Conservation (phyloP, 257 asterid genomes). For the Coffea canephora region DNA sequence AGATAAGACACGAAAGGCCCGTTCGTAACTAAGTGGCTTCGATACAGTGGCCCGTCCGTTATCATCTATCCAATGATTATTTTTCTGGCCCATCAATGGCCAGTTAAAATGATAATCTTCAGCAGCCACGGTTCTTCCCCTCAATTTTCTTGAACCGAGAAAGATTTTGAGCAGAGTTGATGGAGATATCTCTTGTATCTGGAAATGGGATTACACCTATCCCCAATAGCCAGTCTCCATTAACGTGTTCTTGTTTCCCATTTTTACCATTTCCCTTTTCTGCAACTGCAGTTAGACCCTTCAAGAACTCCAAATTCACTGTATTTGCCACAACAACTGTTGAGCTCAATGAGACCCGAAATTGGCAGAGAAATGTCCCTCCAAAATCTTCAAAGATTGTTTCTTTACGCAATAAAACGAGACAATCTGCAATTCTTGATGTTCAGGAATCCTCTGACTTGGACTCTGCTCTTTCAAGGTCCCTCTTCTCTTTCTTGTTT, state of each 20-base stretch:
- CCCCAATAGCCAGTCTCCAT: neutral
- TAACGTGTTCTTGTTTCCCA: neutral
- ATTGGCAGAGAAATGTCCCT: constrained; percentile 15
- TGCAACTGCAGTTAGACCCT: constrained; percentile 5
- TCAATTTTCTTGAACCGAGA: neutral
- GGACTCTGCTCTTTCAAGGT: constrained; percentile 82
- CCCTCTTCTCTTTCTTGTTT: neutral
- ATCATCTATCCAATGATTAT: too few relatives aligned
- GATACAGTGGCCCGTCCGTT: too few relatives aligned
- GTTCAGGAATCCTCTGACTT: constrained; percentile 62
- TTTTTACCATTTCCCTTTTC: neutral
- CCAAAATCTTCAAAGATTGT: constrained; percentile 23
- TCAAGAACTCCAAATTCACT: constrained; percentile 8
- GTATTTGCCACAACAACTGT: constrained; percentile 9
- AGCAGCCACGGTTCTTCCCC: too few relatives aligned
- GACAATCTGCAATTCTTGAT: constrained; percentile 61
- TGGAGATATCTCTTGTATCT: constrained; percentile 17
- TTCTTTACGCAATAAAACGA: constrained; percentile 27
- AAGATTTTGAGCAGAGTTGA: neutral
- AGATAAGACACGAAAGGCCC: too few relatives aligned
- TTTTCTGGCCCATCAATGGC: too few relatives aligned
- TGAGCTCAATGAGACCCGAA: constrained; percentile 25
- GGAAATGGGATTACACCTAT: constrained; percentile 11
- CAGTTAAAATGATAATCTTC: neutral
- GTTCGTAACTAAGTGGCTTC: too few relatives aligned